Percentiles rank a stretch among this genome's conserved stretches.
Evolutionary conservation across 805 yeast genomes (phyloP).

Genomic region (Nakazawaea ernobii): DNA sequence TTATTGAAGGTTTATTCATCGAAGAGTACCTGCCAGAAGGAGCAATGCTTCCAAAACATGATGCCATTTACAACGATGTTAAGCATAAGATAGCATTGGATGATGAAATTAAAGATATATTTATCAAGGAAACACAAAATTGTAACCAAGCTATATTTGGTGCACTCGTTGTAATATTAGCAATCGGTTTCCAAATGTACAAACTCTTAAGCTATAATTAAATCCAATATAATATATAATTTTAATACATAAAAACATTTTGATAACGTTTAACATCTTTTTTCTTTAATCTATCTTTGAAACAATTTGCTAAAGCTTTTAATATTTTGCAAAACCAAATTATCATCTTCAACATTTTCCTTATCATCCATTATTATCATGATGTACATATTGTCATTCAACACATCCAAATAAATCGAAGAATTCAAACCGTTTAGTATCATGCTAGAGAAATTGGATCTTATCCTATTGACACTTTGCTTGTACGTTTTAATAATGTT

Average conservation of each 20-base stretch:
- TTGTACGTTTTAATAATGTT: conserved; percentile 92
- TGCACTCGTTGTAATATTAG: not conserved
- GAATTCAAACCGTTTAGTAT: conserved; percentile 51
- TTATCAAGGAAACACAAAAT: not conserved
- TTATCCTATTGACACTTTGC: conserved; percentile 81
- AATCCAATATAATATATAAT: too few relatives aligned
- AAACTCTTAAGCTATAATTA: too few relatives aligned
- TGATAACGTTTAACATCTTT: not conserved
- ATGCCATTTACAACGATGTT: conserved; percentile 32
- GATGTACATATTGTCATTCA: conserved; percentile 30
- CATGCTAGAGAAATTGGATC: conserved; percentile 77
- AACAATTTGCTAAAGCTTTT: conserved; percentile 27
- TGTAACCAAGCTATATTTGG: conserved; percentile 1
- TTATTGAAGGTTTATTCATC: conserved; percentile 74
- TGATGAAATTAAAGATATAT: conserved; percentile 13
- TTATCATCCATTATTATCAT: conserved; percentile 30
- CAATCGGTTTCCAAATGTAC: not conserved
- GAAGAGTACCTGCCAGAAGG: conserved; percentile 49
- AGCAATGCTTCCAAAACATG: conserved; percentile 33
- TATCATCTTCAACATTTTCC: conserved; percentile 25
- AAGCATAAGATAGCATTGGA: conserved; percentile 38
- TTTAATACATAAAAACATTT: not conserved
- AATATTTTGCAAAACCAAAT: conserved; percentile 27
- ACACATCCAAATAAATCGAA: conserved; percentile 28
- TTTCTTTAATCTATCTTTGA: conserved; percentile 14